Conservation (phyloP, 1,139 yeast species). For the Yarrowia galli region DNA sequence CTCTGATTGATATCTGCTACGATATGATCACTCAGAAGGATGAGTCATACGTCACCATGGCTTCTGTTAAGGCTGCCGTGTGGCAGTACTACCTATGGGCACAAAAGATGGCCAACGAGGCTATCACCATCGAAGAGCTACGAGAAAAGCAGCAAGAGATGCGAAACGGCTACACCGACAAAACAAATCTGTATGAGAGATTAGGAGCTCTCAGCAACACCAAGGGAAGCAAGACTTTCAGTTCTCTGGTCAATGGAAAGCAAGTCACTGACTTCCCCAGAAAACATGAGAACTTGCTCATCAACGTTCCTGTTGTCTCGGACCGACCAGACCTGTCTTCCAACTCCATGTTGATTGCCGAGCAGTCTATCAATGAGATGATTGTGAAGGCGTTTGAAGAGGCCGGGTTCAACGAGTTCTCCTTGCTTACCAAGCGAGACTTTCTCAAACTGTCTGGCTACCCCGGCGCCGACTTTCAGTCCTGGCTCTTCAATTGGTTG, state of each 20-base stretch:
- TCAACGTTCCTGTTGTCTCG: conserved; percentile 26
- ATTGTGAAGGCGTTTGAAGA: conserved; percentile 23
- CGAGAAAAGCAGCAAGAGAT: conserved; percentile 26
- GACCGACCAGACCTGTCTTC: conserved; percentile 11
- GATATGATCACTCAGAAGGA: conserved; percentile 35
- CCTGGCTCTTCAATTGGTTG: conserved; percentile 37
- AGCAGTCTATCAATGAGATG: conserved; percentile 33
- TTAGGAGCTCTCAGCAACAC: conserved; percentile 17
- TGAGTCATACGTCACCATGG: conserved; percentile 33
- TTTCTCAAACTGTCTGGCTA: conserved; percentile 21
- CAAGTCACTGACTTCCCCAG: conserved; percentile 9
- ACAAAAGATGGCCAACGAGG: conserved; percentile 36
- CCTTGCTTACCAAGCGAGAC: conserved; percentile 12
- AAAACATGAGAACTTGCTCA: conserved; percentile 27
- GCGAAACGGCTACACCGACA: conserved; percentile 20
- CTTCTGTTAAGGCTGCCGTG: conserved; percentile 26
- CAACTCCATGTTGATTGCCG: conserved; percentile 27
- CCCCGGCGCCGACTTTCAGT: conserved; percentile 7
- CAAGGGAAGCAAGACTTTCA: not conserved
- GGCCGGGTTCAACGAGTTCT: conserved; percentile 32
- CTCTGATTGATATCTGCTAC: conserved; percentile 28
- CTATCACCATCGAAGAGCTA: conserved; percentile 31
- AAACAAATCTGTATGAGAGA: conserved; percentile 16
- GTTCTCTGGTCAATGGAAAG: not conserved
- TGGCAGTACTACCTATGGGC: conserved; percentile 37